A percentile compares a stretch with the other conserved stretches of the same genome.
Conservation (phyloP, 108 stramenopile species). For the Seminavis robusta region DNA sequence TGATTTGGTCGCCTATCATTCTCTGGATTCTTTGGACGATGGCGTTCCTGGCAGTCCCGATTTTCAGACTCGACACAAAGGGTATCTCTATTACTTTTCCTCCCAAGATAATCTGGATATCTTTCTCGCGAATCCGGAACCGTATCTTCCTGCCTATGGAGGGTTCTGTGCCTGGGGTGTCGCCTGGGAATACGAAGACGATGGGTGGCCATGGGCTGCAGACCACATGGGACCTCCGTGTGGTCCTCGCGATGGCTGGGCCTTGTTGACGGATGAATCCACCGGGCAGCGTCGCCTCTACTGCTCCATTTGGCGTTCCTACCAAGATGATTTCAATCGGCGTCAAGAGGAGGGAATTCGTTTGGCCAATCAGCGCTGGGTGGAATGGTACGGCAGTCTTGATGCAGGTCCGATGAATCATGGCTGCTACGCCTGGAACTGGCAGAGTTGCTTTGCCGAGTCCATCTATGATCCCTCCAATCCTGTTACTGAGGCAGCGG, state of each 20-base stretch:
- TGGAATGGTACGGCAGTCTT: neutral
- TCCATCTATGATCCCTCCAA: too few species aligned
- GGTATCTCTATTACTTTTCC: neutral
- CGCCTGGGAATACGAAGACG: neutral
- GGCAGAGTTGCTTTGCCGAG: too few species aligned
- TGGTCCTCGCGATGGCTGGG: neutral
- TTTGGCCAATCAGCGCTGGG: neutral
- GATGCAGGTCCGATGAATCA: slow-evolving; percentile 2
- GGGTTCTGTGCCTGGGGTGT: neutral
- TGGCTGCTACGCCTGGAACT: too few species aligned
- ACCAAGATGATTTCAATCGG: neutral
- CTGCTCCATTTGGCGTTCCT: neutral
- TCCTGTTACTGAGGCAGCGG: too few species aligned
- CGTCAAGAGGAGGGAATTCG: neutral
- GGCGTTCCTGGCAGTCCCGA: neutral
- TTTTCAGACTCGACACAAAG: neutral
- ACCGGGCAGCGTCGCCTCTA: too few species aligned
- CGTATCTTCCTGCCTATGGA: neutral
- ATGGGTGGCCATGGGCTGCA: too few species aligned
- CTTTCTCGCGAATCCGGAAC: neutral
- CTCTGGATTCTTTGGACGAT: neutral
- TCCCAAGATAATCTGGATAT: neutral
- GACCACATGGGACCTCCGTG: neutral
- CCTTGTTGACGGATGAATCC: neutral
- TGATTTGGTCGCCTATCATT: neutral